Evolutionary conservation across 2,329 filamentous ascomycete genomes (phyloP), one percentile per base, ranked within the genome.

Genomic region (Graphilbum fragrans): DNA sequence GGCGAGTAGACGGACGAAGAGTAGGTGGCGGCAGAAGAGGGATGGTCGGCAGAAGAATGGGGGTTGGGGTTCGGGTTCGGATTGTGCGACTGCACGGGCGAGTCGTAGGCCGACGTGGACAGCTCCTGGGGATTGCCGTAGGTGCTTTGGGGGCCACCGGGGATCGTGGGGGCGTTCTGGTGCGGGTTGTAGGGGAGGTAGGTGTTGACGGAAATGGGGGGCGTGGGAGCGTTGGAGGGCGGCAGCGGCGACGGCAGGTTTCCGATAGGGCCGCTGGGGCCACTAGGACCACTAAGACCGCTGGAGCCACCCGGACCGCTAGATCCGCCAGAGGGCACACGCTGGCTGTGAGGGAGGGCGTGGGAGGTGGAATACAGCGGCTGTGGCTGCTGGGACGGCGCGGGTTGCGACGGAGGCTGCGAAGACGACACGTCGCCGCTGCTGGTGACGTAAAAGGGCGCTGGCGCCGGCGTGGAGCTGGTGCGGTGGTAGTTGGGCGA

Each of bases 71-170:
- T 6, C 52, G 66, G 67, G 53, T 70, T 66, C 9, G 67, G 62
- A 53, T 67, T 69, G 54, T 72, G 67, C 6, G 67, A 27, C 58
- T 12, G 68, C 74, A 83, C 70, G 34, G 82, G 83, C 4, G 82
- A 83, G 58, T 87, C 82, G 53, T 87, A 88, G 10, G 75, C 76
- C 1, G 82, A 83, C 1, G 83, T 86, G 21, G 82, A 80, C 37
- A 90, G 66, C 61, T 90, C 84, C 59, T 88, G 84, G 1, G 83
- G 77, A 48, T 77, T 74, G 22, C 79, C 77, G 51, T 82, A 82
- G 11, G 75, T 82, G 57, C 77, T 81, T 53, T 79, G 73, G 4
- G 77, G 79, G 16, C 72, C 74, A 43, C 58, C 61, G 17, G 55
- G 61, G 44, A 59, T 63, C n/a, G n/a, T n/a, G 41, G 59, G 67